Conservation (phyloP, 164 flowering plant genomes). For the Vitis riparia region DNA sequence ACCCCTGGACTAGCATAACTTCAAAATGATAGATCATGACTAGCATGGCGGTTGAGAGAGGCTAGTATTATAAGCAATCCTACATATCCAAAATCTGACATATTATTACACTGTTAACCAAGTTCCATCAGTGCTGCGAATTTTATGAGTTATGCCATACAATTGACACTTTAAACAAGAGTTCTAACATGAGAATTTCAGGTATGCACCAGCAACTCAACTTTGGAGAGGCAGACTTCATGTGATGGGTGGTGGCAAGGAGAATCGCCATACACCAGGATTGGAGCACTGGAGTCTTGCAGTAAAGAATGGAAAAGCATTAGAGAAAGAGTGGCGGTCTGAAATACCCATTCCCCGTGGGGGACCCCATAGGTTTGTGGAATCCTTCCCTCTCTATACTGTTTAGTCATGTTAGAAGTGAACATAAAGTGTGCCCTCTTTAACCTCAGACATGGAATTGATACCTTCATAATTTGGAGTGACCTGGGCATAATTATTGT, state of each 20-base stretch:
- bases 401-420: background rate
- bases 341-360: slow-evolving; percentile 96
- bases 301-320: slow-evolving; percentile 80
- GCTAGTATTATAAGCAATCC: background rate
- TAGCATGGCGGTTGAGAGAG: background rate
- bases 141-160: background rate
- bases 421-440: background rate
- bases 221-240: slow-evolving; percentile 98
- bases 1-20: background rate
- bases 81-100: background rate
- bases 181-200: slow-evolving; percentile 20
- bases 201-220: slow-evolving; percentile 98
- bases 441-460: too few relatives aligned
- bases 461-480: too few relatives aligned
- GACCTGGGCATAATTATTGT: too few relatives aligned
- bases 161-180: background rate
- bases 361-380: slow-evolving; percentile 88
- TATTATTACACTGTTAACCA: background rate
- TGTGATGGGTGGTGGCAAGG: slow-evolving; percentile 99
- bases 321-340: slow-evolving; percentile 73
- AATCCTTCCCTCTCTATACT: background rate
- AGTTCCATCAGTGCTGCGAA: background rate
- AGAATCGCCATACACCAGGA: slow-evolving; percentile 83
- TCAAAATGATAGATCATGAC: background rate
- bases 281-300: slow-evolving; percentile 95